Evolutionary conservation across 1,139 yeast species (phyloP).

Genomic region (Suhomyces choctaworum): DNA sequence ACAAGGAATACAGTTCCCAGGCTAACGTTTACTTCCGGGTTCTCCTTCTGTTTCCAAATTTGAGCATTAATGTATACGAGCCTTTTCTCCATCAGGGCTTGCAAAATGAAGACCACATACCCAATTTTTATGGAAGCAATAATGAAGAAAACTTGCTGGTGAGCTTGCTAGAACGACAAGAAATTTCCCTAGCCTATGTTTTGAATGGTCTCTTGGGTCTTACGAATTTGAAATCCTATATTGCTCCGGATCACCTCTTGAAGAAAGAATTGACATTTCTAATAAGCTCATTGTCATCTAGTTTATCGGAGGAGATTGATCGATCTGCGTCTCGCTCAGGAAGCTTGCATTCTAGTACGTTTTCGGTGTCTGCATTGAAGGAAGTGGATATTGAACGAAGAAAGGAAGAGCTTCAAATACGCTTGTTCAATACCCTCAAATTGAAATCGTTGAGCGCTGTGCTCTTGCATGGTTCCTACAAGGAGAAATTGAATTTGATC

Average conservation of each 20-base stretch:
- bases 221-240: constrained; percentile 23
- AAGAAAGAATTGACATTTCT: constrained; percentile 25
- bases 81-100: constrained; percentile 5
- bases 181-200: constrained; percentile 34
- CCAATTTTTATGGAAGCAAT: constrained; percentile 7
- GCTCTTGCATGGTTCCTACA: constrained; percentile 33
- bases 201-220: constrained; percentile 29
- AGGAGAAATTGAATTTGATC: constrained; percentile 31
- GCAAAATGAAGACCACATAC: constrained; percentile 6
- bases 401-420: constrained; percentile 8
- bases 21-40: constrained; percentile 33
- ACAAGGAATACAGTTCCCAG: constrained; percentile 15
- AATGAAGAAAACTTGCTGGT: constrained; percentile 14
- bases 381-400: constrained; percentile 16
- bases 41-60: constrained; percentile 29
- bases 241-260: constrained; percentile 21
- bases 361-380: constrained; percentile 19
- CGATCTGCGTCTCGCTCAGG: constrained; percentile 27
- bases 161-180: constrained; percentile 30
- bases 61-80: constrained; percentile 18
- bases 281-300: constrained; percentile 22
- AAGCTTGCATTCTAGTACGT: constrained; percentile 26
- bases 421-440: constrained; percentile 15
- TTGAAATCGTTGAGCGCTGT: constrained; percentile 28
- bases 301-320: constrained; percentile 29